Evolutionary conservation across 805 yeast genomes (phyloP).

Genomic region (Candida sakaeoensis): DNA sequence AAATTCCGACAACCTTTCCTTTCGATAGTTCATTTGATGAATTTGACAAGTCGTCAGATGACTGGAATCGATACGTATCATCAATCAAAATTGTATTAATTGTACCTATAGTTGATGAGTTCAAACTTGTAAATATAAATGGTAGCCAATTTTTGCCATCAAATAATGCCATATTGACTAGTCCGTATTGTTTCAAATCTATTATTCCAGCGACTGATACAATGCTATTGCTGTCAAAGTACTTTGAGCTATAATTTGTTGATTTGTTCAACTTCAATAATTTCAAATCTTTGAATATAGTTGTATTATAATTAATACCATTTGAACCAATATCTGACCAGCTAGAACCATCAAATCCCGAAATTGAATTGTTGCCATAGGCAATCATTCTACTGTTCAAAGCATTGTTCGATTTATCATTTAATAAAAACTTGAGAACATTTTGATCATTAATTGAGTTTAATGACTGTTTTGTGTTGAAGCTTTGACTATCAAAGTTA

Average conservation of each 20-base stretch:
- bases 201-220: conserved; percentile 60
- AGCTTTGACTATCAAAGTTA: conserved; percentile 43
- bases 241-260: conserved; percentile 30
- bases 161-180: conserved; percentile 57
- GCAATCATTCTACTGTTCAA: conserved; percentile 39
- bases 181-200: conserved; percentile 47
- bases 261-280: conserved; percentile 34
- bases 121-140: conserved; percentile 40
- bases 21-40: conserved; percentile 21
- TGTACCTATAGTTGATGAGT: conserved; percentile 20
- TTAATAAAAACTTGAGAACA: conserved; percentile 43
- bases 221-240: conserved; percentile 41
- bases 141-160: conserved; percentile 72
- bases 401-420: conserved; percentile 34
- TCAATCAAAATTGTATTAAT: conserved; percentile 30
- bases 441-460: conserved; percentile 15
- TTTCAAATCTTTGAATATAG: conserved; percentile 42
- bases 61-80: conserved; percentile 32
- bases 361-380: conserved; percentile 30
- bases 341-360: conserved; percentile 42
- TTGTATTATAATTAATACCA: conserved; percentile 22
- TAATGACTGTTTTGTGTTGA: conserved; percentile 19
- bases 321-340: conserved; percentile 48
- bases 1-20: conserved; percentile 44
- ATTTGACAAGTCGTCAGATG: conserved; percentile 29